Evolutionary conservation across 495 filamentous ascomycete genomes (phyloP).

Genomic region (Hypoxylon trugodes): DNA sequence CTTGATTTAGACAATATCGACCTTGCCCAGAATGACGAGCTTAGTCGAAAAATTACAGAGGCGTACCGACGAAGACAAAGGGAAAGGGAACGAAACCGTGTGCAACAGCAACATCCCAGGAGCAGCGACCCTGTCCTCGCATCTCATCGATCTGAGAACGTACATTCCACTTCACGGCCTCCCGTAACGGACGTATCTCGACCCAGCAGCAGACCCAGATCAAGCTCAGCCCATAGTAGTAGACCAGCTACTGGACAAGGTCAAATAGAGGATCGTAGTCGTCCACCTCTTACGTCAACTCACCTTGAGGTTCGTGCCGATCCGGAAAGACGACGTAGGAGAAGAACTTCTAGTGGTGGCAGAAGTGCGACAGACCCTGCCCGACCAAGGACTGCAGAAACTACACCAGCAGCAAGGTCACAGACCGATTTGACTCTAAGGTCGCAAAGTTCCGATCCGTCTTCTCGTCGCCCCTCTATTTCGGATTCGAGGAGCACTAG

Average conservation of each 20-base stretch:
- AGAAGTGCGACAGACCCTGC: slow-evolving; percentile 56
- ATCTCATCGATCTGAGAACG: slow-evolving; percentile 45
- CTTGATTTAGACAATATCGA: slow-evolving; percentile 85
- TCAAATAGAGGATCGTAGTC: slow-evolving; percentile 49
- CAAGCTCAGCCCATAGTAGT: slow-evolving; percentile 50
- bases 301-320: slow-evolving; percentile 57
- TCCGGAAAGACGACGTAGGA: slow-evolving; percentile 49
- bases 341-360: slow-evolving; percentile 50
- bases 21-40: slow-evolving; percentile 78
- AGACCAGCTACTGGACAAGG: slow-evolving; percentile 45
- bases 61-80: slow-evolving; percentile 79
- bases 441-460: slow-evolving; percentile 48
- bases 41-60: slow-evolving; percentile 87
- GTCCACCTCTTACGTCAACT: slow-evolving; percentile 55
- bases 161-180: slow-evolving; percentile 38
- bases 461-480: slow-evolving; percentile 38
- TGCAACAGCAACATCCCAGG: slow-evolving; percentile 44
- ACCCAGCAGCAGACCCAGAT: slow-evolving; percentile 51
- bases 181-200: slow-evolving; percentile 41
- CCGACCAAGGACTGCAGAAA: slow-evolving; percentile 48
- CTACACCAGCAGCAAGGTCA: slow-evolving; percentile 60
- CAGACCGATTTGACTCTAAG: slow-evolving; percentile 66
- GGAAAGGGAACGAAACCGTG: slow-evolving; percentile 60
- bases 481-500: slow-evolving; percentile 55
- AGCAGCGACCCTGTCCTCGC: slow-evolving; percentile 52